Evolutionary conservation across 148 eudicot species (phyloP), one percentile per base, ranked within the genome.

Genomic region (Heliosperma pusillum): DNA sequence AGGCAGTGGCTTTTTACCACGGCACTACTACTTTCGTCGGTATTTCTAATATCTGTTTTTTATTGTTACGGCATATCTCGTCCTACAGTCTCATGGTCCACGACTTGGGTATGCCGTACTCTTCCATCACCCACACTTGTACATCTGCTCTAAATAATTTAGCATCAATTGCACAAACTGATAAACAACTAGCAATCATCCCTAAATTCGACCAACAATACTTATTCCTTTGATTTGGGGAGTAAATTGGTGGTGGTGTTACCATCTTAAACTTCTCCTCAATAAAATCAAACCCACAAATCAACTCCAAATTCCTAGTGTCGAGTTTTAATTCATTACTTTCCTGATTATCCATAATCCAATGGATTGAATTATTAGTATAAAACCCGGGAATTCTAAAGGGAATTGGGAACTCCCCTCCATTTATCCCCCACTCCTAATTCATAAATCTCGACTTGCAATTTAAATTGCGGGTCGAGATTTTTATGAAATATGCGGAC

Each of bases 341-440:
- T n/a, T 4, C 40, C 5, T 33, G 3, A 33, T 33, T 0, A 33
- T 33, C 40, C 40, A 33, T 33, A 2, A 33, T 33, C 40, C 40
- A 33, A 33, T 33, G 40, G 40, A 33, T 33, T 7, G 40, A 33
- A 33, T 33, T 33, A 33, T 4, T 33, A 36, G 78, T 85, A 12
- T 83, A 84, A 78, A 85, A 83, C 21, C 88, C 88, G 69, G 84
- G 61, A 86, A 86, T 57, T 81, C 83, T 4, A 82, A 82, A 33
- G 5, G 40, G 33, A 75, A 57, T 30, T 75, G 80, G 20, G 58
- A 74, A 1, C 74, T 63, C 47, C 15, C 83, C 78, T 44, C 83
- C 81, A 33, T 74, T 83, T 11, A 30, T 85, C 20, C 70, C 84
- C 7, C n/a, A 33, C 40, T 7, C 40, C 40, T 78, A 22, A 78